These are phyloP conservation scores for Termitomyces sp. DNA, from an alignment of 1,284 basidiomycete species.

Conservation along the genomic window DNA sequence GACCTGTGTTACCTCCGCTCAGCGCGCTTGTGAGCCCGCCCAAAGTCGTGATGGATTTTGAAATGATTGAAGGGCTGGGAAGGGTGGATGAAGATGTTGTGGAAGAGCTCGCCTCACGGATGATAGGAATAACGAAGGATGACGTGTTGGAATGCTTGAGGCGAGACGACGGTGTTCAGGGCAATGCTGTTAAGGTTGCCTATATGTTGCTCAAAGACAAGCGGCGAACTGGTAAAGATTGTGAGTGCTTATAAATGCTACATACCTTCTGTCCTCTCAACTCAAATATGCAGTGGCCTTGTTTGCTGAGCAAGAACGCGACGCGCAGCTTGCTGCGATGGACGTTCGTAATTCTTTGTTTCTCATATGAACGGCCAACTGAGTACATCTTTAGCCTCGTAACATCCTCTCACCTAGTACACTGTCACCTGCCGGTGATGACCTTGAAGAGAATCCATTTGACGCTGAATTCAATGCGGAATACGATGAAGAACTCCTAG, in stretches of 20 bases:
- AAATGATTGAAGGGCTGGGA: conserved; percentile 79
- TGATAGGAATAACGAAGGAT: conserved; percentile 75
- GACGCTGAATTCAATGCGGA: conserved; percentile 69
- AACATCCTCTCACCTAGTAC: conserved; percentile 60
- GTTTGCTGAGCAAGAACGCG: conserved; percentile 77
- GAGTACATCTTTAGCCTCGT: conserved; percentile 46
- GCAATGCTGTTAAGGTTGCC: conserved; percentile 95
- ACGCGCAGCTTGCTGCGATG: conserved; percentile 72
- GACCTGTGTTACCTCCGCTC: conserved; percentile 68
- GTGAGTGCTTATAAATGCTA: conserved; percentile 40
- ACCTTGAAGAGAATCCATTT: conserved; percentile 69
- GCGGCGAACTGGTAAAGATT: conserved; percentile 76
- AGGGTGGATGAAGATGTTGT: conserved; percentile 88
- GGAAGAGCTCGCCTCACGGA: conserved; percentile 71
- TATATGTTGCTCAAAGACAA: conserved; percentile 94
- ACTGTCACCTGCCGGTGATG: conserved; percentile 47
- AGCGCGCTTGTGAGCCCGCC: conserved; percentile 64
- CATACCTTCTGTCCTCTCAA: conserved; percentile 16
- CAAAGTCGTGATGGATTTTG: conserved; percentile 60
- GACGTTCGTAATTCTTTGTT: conserved; percentile 49
- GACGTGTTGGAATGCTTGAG: conserved; percentile 85
- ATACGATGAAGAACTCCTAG: conserved; percentile 54
- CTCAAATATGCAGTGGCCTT: conserved; percentile 51
- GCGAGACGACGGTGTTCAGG: conserved; percentile 75
- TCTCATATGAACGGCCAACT: conserved; percentile 5